These are phyloP conservation scores for Toxicodendron radicans DNA, from an alignment of 345 rosid genomes.

Conservation along the genomic window DNA sequence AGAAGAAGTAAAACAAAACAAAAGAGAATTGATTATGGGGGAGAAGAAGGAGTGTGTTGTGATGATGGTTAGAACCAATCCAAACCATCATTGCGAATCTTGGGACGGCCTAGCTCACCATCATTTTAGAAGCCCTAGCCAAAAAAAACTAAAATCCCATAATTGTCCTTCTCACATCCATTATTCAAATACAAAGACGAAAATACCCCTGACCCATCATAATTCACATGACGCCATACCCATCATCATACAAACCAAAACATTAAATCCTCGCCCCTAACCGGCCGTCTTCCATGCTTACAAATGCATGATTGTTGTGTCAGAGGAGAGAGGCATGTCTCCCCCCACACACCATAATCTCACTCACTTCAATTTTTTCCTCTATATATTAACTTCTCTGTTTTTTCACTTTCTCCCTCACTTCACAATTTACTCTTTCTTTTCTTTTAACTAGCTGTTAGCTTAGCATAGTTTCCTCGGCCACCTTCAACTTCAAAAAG, in stretches of 20 bases:
- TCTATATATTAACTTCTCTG: too few species aligned
- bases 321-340: constrained; percentile 70
- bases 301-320: constrained; percentile 92
- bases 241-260: constrained; percentile 38
- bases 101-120: constrained; percentile 69
- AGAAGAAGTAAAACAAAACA: constrained; percentile 3
- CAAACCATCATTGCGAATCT: constrained; percentile 96
- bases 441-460: constrained; percentile 18
- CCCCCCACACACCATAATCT: too few species aligned
- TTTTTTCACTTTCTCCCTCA: too few species aligned
- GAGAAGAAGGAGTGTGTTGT: constrained; percentile 18
- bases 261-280: constrained; percentile 53
- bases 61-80: constrained; percentile 86
- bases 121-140: constrained; percentile 50
- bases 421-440: constrained; percentile 17
- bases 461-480: constrained; percentile 29
- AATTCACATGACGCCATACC: constrained; percentile 66
- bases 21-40: constrained; percentile 13
- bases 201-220: constrained; percentile 41
- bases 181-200: too few species aligned
- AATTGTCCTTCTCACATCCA: constrained; percentile 29
- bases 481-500: constrained; percentile 41
- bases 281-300: constrained; percentile 95
- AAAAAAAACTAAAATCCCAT: constrained; percentile 30
- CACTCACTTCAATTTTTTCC: too few species aligned